Evolutionary conservation across 2,329 filamentous ascomycete species (phyloP).

Genomic region (Talaromyces sp.): DNA sequence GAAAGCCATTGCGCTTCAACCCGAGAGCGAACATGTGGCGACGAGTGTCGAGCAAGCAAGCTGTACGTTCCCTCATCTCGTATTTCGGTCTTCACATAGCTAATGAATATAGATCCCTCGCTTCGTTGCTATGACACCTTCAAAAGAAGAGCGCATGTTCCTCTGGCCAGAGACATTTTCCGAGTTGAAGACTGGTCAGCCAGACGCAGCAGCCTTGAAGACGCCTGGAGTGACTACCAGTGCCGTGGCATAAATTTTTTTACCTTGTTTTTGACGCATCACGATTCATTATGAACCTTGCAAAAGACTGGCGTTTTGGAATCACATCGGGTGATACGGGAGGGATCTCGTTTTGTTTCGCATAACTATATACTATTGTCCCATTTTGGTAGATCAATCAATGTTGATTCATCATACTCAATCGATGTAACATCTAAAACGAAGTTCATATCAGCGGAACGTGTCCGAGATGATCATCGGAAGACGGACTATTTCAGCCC

Average conservation of each 20-base stretch:
- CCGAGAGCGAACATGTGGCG: conserved; percentile 67
- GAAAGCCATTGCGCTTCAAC: conserved; percentile 61
- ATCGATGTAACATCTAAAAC: background rate
- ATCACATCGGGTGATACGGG: background rate
- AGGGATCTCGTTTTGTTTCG: background rate
- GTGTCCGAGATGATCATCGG: background rate
- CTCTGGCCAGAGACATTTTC: conserved; percentile 61
- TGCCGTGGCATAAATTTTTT: background rate
- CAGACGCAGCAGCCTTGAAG: conserved; percentile 1
- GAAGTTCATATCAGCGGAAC: background rate
- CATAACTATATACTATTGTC: background rate
- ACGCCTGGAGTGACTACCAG: background rate
- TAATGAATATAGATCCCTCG: conserved; percentile 39
- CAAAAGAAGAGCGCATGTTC: conserved; percentile 60
- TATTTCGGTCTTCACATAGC: conserved; percentile 22
- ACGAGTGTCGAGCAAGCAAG: conserved; percentile 57
- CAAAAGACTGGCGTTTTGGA: background rate
- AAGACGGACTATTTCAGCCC: background rate
- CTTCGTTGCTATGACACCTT: conserved; percentile 51
- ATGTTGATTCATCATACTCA: background rate
- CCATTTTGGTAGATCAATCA: background rate
- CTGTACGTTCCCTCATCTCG: conserved; percentile 38
- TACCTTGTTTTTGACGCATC: background rate
- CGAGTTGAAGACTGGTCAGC: conserved; percentile 36
- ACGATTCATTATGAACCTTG: background rate